phyloP scores from a whole-genome alignment of 441 rosid genomes.

The Erysimum cheiri region DNA sequence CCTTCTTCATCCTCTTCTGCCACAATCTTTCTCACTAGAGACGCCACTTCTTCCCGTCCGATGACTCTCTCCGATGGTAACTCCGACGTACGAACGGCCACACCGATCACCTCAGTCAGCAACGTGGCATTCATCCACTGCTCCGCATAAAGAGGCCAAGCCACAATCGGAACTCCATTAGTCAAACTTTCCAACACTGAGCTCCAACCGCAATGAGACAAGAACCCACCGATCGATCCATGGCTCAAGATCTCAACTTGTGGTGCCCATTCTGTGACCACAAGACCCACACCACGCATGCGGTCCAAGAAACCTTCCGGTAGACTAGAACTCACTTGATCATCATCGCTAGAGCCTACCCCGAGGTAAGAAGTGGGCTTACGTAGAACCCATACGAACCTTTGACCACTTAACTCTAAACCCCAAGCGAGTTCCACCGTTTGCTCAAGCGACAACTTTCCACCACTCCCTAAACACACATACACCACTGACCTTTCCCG shows the following conservation, averaged over 20 bases:
- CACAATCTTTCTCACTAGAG: slow-evolving; percentile 44
- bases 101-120: slow-evolving; percentile 48
- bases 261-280: slow-evolving; percentile 54
- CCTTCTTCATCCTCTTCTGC: slow-evolving; percentile 44
- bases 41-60: slow-evolving; percentile 51
- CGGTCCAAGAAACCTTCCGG: slow-evolving; percentile 55
- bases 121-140: slow-evolving; percentile 58
- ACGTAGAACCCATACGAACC: slow-evolving; percentile 58
- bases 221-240: slow-evolving; percentile 54
- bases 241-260: slow-evolving; percentile 55
- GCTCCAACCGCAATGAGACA: slow-evolving; percentile 61
- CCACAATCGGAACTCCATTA: slow-evolving; percentile 54
- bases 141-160: slow-evolving; percentile 57
- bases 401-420: slow-evolving; percentile 48
- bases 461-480: slow-evolving; percentile 69
- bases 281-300: slow-evolving; percentile 44
- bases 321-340: slow-evolving; percentile 26
- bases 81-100: slow-evolving; percentile 46
- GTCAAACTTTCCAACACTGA: slow-evolving; percentile 52
- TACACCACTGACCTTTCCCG: slow-evolving; percentile 49
- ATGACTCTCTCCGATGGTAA: slow-evolving; percentile 28
- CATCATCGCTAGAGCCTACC: slow-evolving; percentile 25
- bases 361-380: slow-evolving; percentile 41
- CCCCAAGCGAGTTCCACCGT: slow-evolving; percentile 54
- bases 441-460: slow-evolving; percentile 54